phyloP scores from a whole-genome alignment of 345 rosid species.

The Arabis hirsuta region DNA sequence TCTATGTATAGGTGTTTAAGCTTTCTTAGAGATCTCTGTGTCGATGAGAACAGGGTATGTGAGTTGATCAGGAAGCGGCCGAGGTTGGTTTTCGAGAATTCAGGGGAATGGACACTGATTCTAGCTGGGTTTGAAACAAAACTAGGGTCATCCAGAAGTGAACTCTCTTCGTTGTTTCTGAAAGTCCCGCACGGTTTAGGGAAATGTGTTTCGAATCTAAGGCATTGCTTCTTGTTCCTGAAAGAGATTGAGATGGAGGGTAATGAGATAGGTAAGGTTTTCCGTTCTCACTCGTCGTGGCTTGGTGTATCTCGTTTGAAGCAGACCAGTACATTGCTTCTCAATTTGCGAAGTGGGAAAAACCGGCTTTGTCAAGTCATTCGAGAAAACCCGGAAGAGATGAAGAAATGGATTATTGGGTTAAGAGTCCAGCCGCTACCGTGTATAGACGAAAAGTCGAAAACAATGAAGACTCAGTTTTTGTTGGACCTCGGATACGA shows the following conservation, averaged over 20 bases:
- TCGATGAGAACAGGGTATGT: conserved; percentile 45
- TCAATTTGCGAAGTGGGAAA: conserved; percentile 58
- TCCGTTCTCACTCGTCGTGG: conserved; percentile 48
- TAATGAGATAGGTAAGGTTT: conserved; percentile 53
- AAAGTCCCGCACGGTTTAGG: conserved; percentile 51
- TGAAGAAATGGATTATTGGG: conserved; percentile 71
- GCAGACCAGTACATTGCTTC: conserved; percentile 52
- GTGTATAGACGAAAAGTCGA: conserved; percentile 36
- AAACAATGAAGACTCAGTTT: conserved; percentile 61
- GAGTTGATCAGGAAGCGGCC: conserved; percentile 55
- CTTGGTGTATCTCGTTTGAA: conserved; percentile 60
- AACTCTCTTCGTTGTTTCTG: conserved; percentile 53
- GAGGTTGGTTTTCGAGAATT: conserved; percentile 56
- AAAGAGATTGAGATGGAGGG: conserved; percentile 64
- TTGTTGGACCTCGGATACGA: conserved; percentile 57
- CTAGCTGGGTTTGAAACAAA: conserved; percentile 61
- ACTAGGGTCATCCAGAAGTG: conserved; percentile 55
- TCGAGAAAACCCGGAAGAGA: conserved; percentile 62
- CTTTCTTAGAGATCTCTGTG: conserved; percentile 46
- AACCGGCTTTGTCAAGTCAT: conserved; percentile 59
- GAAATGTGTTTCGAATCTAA: conserved; percentile 61
- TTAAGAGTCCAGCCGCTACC: conserved; percentile 53
- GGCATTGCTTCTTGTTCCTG: conserved; percentile 56
- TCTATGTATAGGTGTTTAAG: conserved; percentile 50
- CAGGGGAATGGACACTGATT: conserved; percentile 55